Conservation (phyloP, 129 eudicot species). For the Glebionis coronaria region DNA sequence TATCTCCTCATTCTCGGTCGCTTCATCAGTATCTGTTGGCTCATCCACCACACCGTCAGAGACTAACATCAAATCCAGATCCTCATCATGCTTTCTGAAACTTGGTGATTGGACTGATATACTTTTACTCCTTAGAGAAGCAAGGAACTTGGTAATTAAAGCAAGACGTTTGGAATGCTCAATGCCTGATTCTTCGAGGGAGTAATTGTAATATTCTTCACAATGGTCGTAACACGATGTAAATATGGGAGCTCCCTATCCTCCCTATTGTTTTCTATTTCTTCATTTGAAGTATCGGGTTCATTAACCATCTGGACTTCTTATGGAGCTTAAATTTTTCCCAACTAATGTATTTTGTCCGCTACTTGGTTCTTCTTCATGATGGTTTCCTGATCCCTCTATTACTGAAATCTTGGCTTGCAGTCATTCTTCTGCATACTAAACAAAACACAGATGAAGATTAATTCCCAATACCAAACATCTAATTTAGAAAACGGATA, state of each 20-base stretch:
- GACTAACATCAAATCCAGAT: slow-evolving; percentile 58
- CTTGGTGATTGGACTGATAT: slow-evolving; percentile 65
- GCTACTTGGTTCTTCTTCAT: too few species aligned
- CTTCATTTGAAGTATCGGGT: slow-evolving; percentile 50
- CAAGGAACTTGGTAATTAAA: slow-evolving; percentile 55
- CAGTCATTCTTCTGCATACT: too few species aligned
- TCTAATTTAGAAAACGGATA: too few species aligned
- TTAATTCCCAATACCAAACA: too few species aligned
- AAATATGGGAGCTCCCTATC: slow-evolving; percentile 96
- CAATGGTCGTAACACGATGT: slow-evolving; percentile 29
- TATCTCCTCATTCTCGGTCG: slow-evolving; percentile 8
- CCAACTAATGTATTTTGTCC: too few species aligned
- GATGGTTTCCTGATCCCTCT: too few species aligned
- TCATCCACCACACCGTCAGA: slow-evolving; percentile 81
- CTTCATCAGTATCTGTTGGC: slow-evolving; percentile 37
- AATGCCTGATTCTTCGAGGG: slow-evolving; percentile 50
- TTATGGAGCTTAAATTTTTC: slow-evolving; percentile 38
- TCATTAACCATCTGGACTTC: slow-evolving; percentile 33
- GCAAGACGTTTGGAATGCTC: slow-evolving; percentile 56
- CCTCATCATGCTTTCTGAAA: slow-evolving; percentile 65
- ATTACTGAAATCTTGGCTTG: too few species aligned
- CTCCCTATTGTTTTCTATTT: slow-evolving; percentile 50
- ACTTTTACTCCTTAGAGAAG: slow-evolving; percentile 58
- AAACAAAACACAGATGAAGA: too few species aligned
- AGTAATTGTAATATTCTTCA: slow-evolving; percentile 34